Conservation (phyloP, 148 eudicot genomes). For the Dianthus caryophyllus region DNA sequence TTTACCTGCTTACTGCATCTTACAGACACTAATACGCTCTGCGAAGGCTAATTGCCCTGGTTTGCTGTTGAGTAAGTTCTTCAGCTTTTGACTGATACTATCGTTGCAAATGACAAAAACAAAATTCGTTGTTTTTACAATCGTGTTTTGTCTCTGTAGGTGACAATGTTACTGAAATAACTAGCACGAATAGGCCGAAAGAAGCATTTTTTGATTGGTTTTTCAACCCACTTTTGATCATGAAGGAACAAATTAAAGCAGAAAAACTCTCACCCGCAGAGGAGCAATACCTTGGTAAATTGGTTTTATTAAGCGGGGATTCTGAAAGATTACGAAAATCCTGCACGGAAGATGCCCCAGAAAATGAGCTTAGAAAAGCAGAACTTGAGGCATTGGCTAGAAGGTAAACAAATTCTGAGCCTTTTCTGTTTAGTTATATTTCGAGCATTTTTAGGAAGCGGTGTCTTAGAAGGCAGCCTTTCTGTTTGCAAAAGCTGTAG, state of each 20-base stretch:
- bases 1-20: slow-evolving; percentile 74
- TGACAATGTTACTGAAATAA: slow-evolving; percentile 66
- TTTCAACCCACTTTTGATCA: slow-evolving; percentile 70
- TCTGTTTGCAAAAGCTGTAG: not conserved
- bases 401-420: slow-evolving; percentile 41
- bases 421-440: not conserved
- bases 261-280: slow-evolving; percentile 61
- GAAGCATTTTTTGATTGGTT: slow-evolving; percentile 85
- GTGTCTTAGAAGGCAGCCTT: not conserved
- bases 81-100: not conserved
- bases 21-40: slow-evolving; percentile 66
- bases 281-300: slow-evolving; percentile 63
- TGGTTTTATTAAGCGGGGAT: slow-evolving; percentile 55
- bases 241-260: slow-evolving; percentile 89
- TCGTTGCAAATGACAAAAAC: not conserved
- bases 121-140: slow-evolving; percentile 1
- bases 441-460: not conserved
- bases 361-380: slow-evolving; percentile 60
- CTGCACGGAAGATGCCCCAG: slow-evolving; percentile 39
- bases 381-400: slow-evolving; percentile 90
- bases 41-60: slow-evolving; percentile 66
- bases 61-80: slow-evolving; percentile 66
- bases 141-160: slow-evolving; percentile 34
- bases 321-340: slow-evolving; percentile 44
- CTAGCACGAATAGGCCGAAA: slow-evolving; percentile 70